phyloP scores from a whole-genome alignment of 768 basidiomycete species.

The Serendipita sp. region DNA sequence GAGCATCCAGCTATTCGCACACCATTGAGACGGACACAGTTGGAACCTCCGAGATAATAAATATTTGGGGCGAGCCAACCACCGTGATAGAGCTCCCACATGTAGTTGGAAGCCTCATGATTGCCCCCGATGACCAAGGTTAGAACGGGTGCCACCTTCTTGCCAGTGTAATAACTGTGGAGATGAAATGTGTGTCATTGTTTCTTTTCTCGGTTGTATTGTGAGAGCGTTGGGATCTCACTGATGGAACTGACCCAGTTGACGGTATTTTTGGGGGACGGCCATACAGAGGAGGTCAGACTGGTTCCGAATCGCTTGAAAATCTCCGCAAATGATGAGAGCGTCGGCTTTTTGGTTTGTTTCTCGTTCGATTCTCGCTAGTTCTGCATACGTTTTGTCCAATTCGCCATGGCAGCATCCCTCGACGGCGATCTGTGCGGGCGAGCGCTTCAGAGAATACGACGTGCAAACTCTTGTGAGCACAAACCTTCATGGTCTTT shows the following conservation, averaged over 20 bases:
- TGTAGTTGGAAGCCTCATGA: slow-evolving; percentile 91
- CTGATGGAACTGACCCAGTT: slow-evolving; percentile 64
- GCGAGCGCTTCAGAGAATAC: neutral
- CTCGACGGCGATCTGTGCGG: slow-evolving; percentile 62
- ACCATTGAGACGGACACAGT: slow-evolving; percentile 76
- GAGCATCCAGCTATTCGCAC: slow-evolving; percentile 80
- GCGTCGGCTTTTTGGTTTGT: slow-evolving; percentile 62
- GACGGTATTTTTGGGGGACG: slow-evolving; percentile 76
- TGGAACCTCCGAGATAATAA: slow-evolving; percentile 87
- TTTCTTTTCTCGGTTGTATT: too few relatives aligned
- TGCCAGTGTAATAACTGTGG: slow-evolving; percentile 86
- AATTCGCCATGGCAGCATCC: slow-evolving; percentile 93
- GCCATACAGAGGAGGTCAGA: slow-evolving; percentile 82
- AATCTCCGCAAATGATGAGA: slow-evolving; percentile 90
- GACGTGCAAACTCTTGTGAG: too few relatives aligned
- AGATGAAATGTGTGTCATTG: neutral
- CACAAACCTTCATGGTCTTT: neutral
- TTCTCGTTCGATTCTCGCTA: slow-evolving; percentile 42
- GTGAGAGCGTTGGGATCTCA: too few relatives aligned
- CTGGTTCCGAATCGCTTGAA: slow-evolving; percentile 78
- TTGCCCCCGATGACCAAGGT: slow-evolving; percentile 96
- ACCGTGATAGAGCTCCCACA: slow-evolving; percentile 97
- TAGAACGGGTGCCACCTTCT: slow-evolving; percentile 65
- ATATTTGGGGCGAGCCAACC: slow-evolving; percentile 96
- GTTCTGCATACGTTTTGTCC: slow-evolving; percentile 68